Evolutionary conservation across 345 rosid genomes (phyloP).

Genomic region (sweet orange (Citrus sinensis)): DVS_A1.0 CM039163.1:45487001-45487500

Average conservation of each 20-base stretch:
- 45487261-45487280: slow-evolving; percentile 16
- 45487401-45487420: neutral
- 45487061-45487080: slow-evolving; percentile 55
- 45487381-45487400: slow-evolving; percentile 17
- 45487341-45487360: neutral
- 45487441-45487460: slow-evolving; percentile 17
- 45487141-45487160: slow-evolving; percentile 41
- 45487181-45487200: slow-evolving; percentile 41
- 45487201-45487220: slow-evolving; percentile 24
- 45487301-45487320: slow-evolving; percentile 18
- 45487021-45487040: slow-evolving; percentile 28
- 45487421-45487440: neutral
- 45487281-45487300: slow-evolving; percentile 5
- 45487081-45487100: slow-evolving; percentile 56
- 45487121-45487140: slow-evolving; percentile 36
- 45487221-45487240: slow-evolving; percentile 16
- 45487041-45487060: slow-evolving; percentile 52
- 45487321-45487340: neutral
- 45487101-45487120: slow-evolving; percentile 52
- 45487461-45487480: neutral
- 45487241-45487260: slow-evolving; percentile 22
- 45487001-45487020: slow-evolving; percentile 51
- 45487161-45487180: slow-evolving; percentile 69
- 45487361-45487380: neutral
- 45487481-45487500: neutral